phyloP scores from a whole-genome alignment of 306 rosid genomes.

The Prosopis cineraria region DNA sequence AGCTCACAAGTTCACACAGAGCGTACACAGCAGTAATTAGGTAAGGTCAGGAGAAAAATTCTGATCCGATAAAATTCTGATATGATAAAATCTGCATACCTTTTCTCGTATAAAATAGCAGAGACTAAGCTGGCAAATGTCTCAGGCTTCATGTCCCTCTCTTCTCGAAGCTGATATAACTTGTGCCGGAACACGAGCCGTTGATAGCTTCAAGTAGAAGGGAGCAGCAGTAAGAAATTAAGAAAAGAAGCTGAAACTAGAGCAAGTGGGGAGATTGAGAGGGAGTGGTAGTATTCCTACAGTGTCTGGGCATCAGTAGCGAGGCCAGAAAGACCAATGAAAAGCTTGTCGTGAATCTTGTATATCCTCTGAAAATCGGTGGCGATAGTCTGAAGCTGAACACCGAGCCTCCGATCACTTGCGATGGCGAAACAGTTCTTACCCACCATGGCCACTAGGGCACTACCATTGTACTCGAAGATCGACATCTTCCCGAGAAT shows the following conservation, averaged over 20 bases:
- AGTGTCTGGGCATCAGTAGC: conserved; percentile 94
- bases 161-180: conserved; percentile 73
- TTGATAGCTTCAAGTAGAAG: conserved; percentile 37
- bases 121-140: conserved; percentile 74
- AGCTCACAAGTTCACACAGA: background rate
- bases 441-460: conserved; percentile 94
- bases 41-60: background rate
- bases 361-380: conserved; percentile 90
- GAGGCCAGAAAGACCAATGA: conserved; percentile 87
- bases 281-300: conserved; percentile 33
- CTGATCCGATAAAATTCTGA: background rate
- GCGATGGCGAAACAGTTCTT: conserved; percentile 98
- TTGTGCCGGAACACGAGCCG: conserved; percentile 71
- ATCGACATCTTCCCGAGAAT: conserved; percentile 50
- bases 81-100: background rate
- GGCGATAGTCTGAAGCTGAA: conserved; percentile 94
- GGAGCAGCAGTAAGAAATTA: background rate
- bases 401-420: conserved; percentile 95
- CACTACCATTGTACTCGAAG: conserved; percentile 97
- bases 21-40: background rate
- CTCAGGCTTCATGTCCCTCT: conserved; percentile 53
- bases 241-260: background rate
- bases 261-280: background rate
- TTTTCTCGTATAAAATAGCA: conserved; percentile 62
- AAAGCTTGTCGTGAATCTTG: conserved; percentile 71